These are phyloP conservation scores for Paracorniculantispora psalliotae DNA, from an alignment of 2,329 filamentous ascomycete species.

Conservation along the genomic window DNA sequence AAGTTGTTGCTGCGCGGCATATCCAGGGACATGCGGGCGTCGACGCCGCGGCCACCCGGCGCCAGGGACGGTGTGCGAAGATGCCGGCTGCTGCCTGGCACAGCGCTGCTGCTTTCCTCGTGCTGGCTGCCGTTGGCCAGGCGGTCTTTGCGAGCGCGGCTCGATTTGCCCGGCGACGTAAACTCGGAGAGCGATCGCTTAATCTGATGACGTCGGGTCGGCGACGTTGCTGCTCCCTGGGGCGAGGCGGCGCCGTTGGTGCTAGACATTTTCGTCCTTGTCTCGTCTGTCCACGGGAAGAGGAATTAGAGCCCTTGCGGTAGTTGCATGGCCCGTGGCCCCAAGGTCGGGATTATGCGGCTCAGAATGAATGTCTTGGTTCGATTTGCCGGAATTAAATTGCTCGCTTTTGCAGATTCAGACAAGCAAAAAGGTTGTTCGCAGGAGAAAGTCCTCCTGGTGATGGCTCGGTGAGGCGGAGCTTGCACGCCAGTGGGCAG, in stretches of 20 bases:
- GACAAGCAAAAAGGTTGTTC: background rate
- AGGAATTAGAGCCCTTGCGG: background rate
- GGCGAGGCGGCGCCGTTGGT: conserved; percentile 1
- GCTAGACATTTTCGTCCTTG: conserved; percentile 1
- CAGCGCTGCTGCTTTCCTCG: conserved; percentile 15
- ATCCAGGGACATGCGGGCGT: conserved; percentile 39
- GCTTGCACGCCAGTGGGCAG: background rate
- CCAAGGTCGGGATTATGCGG: background rate
- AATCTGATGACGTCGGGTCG: conserved; percentile 42
- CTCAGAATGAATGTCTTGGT: background rate
- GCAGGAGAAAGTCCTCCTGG: background rate
- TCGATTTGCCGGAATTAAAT: background rate
- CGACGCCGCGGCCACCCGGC: background rate
- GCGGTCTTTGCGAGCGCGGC: conserved; percentile 29
- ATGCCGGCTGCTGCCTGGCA: conserved; percentile 21
- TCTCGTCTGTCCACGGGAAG: no score
- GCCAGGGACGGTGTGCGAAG: conserved; percentile 22
- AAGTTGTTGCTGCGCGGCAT: conserved; percentile 40
- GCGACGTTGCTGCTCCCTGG: conserved; percentile 21
- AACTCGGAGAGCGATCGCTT: conserved; percentile 53
- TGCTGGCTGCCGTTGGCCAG: conserved; percentile 29
- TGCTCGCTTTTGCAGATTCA: background rate
- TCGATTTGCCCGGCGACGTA: conserved; percentile 40
- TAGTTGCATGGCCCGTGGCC: background rate
- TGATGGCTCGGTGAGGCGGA: background rate